Base-by-base conservation (phyloP, 1,139 yeast species). In the Hyphopichia buzzinii region DNA sequence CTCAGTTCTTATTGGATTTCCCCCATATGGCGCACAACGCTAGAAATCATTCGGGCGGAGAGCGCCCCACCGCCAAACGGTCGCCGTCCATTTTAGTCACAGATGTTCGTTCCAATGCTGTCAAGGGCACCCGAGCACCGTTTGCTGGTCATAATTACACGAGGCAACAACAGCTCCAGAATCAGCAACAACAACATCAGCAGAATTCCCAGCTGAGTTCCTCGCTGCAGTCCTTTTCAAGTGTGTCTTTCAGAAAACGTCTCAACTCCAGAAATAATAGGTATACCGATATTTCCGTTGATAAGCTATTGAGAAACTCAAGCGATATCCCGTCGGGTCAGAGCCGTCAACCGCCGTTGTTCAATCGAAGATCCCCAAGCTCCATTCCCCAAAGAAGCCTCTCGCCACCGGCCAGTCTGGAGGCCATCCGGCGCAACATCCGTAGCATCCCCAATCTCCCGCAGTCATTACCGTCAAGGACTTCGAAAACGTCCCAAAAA, bases 81-180 rank as follows among this genome's bases (percentile, higher is more conserved):
- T 85, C 96, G 19, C 97, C 97, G 5, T 87, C 96, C 1, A 90
- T 90, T 54, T 69, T 90, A 38, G 97, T 90, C 26, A 90, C 97
- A 0, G 97, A 90, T 62, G 79, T 85, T 3, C 70, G 97, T 44
- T 77, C 79, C 36, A 72, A 78, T 35, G 73, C 59, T 13, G 48
- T 74, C 16, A 73, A 74, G 39, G 77, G 84, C 8, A 67, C 79
- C 13, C 64, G 87, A 39, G 96, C 97, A 0, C 96, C 97, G 3
- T 89, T 89, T 73, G 96, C 94, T 2, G 82, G 83, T 26, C 80
- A 74, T 38, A 67, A 65, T 44, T 67, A 55, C 46, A 62, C 57
- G 42, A 66, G 67, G 39, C 73, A 68, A 36, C 73, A 67, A 39
- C 65, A 57, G 29, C 57, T 41, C 15, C 44, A 37, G 19, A 48